Evolutionary conservation across 169 alveolate species (phyloP), one percentile per base, ranked within the genome.

Genomic region (Neospora caninum): DNA sequence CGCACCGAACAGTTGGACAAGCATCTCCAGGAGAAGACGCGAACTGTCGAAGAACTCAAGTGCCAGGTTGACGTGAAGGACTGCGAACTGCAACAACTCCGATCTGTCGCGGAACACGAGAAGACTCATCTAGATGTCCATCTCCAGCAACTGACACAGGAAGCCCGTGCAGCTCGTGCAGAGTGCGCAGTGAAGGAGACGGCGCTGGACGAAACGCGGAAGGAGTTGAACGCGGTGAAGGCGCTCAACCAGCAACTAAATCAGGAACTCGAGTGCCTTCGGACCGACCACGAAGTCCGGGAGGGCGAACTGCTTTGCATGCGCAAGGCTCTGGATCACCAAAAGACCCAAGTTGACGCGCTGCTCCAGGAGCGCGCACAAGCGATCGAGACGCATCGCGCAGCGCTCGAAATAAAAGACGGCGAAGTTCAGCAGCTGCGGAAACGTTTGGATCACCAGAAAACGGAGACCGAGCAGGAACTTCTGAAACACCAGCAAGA

Each of bases 11-110:
- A 73, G 39, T 43, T 73, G 45, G 42, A n/a, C 43, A 31, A n/a
- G 42, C 84, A 73, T n/a, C 84, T 73, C 43, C 84, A 34, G 84
- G 45, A 73, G 84, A 73, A 73, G 84, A 73, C 84, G 39, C 84
- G 42, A 2, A 43, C 22, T 6, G 84, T 36, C 27, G 84, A 73
- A 18, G 84, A 18, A 13, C 84, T 73, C 9, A 31, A 36, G 27
- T 73, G 84, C 43, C 39, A 34, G n/a, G 18, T 36, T 10, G 84
- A 73, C 84, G 42, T 31, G 45, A 73, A 36, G 84, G 84, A 73
- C 25, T 36, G 84, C 49, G 84, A 73, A 22, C 20, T 73, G 25
- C 84, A 73, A 20, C 84, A 36, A n/a, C 27, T 73, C n/a, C 84
- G 84, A 13, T 36, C 43, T 1, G 84, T 36, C 25, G 45, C 39